Base-by-base conservation (phyloP, 495 filamentous ascomycete species). In the Penicillium daleae region DNA sequence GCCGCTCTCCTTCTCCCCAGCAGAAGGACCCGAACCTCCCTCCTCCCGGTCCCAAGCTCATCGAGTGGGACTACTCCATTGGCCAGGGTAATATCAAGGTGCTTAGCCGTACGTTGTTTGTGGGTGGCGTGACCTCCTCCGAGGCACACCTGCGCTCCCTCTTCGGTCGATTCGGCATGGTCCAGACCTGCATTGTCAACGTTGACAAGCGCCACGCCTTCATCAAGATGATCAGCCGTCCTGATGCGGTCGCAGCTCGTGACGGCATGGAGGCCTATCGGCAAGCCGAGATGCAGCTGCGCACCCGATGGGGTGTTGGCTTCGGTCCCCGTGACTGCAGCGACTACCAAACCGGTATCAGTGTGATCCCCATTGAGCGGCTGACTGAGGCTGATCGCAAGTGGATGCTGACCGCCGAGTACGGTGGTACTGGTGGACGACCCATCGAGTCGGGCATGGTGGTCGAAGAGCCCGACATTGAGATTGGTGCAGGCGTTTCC, bases 151-250 rank as follows among this genome's bases (percentile, higher is more conserved):
- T 99, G 51, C 86, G 91, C 24, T 79, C 77, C 27, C 85, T 93
- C 29, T 97, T 99, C 69, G 77, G 79, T 66, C 85, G 85, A 24
- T 97, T 87, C 70, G 95, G 95, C 50, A 75, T 87, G 49, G 96
- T 99, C 1, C 95, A 99, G 70, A 96, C 93, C 12, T 97, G 93
- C 75, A 99, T 99, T 62, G 94, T 97, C 69, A 97, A 98, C 76
- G 88, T 89, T 61, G 96, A 98, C 66, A 98, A 97, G 76, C 90
- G 95, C 24, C 96, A 98, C 77, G 95, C 95, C 13, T 99, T 99
- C 69, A 93, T 99, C 64, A 99, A 99, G 76, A 98, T 99, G 95
- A 84, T 93, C 60, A 91, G 84, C 57, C 92, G 96, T 26, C 80
- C 84, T 31, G 93, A 97, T 71, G 93, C 95, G 12, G 83, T 97